Evolutionary conservation across 805 yeast genomes (phyloP).

Genomic region (Kurtzmaniella cleridarum): DNA sequence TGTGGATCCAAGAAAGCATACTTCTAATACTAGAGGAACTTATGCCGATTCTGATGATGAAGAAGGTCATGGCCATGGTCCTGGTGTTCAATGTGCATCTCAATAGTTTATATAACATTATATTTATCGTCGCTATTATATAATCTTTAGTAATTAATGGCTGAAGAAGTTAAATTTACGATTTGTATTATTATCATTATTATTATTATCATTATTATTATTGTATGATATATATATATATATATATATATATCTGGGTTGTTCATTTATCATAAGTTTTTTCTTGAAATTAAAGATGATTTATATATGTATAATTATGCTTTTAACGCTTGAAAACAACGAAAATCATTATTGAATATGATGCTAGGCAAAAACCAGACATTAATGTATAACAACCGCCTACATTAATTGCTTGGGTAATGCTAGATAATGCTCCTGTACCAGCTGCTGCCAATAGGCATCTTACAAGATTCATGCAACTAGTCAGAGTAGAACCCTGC

Average conservation of each 20-base stretch:
- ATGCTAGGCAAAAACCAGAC: slow-evolving; percentile 39
- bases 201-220: slow-evolving; percentile 5
- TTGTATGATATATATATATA: no score
- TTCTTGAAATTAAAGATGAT: no score
- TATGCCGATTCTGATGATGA: slow-evolving; percentile 42
- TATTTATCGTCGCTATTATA: neutral
- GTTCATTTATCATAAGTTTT: no score
- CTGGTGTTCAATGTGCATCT: slow-evolving; percentile 90
- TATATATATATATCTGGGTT: no score
- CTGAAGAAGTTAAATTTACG: neutral
- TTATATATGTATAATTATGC: neutral
- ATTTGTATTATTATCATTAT: neutral
- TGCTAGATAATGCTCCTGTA: slow-evolving; percentile 58
- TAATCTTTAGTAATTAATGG: neutral
- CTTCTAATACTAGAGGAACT: slow-evolving; percentile 35
- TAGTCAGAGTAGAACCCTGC: slow-evolving; percentile 67
- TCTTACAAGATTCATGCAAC: slow-evolving; percentile 65
- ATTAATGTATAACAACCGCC: slow-evolving; percentile 81
- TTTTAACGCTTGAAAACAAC: slow-evolving; percentile 3
- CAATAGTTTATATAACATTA: slow-evolving; percentile 45
- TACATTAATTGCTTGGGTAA: slow-evolving; percentile 51
- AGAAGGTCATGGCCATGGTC: slow-evolving; percentile 50
- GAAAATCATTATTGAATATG: slow-evolving; percentile 8
- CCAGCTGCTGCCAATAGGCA: slow-evolving; percentile 71
- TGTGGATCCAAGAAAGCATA: slow-evolving; percentile 60